phyloP scores from a whole-genome alignment of 2,329 filamentous ascomycete genomes.

The Biscogniauxia marginata region DNA sequence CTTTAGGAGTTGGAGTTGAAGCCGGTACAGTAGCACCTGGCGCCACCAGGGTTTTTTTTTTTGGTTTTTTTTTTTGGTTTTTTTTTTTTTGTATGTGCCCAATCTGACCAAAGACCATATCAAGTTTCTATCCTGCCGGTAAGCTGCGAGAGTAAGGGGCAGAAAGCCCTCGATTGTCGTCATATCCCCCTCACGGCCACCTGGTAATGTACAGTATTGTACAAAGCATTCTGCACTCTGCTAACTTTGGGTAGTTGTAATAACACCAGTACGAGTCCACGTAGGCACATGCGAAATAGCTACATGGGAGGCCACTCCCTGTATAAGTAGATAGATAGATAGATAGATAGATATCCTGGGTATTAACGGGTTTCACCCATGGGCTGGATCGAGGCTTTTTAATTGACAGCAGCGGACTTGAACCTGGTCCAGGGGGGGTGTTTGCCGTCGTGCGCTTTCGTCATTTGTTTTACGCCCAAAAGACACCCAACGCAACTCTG shows the following conservation, averaged over 20 bases:
- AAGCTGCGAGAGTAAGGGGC: not conserved
- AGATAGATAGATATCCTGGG: not conserved
- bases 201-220: no score
- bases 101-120: no score
- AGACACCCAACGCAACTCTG: not conserved
- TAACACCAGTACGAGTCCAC: no score
- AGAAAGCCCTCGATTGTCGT: not conserved
- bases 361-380: not conserved
- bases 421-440: not conserved
- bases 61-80: no score
- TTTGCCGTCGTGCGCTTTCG: not conserved
- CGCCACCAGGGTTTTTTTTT: no score
- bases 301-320: no score
- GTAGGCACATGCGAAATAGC: no score
- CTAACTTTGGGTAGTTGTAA: not conserved
- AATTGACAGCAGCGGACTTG: not conserved
- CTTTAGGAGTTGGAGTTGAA: no score
- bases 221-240: not conserved
- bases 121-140: no score
- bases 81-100: no score
- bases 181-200: not conserved
- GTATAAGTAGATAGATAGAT: not conserved
- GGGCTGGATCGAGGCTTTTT: not conserved
- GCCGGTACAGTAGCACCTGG: no score
- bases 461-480: conserved; percentile 6